Evolutionary conservation across 306 rosid species (phyloP).

Genomic region (Oxytropis ochrocephala): DNA sequence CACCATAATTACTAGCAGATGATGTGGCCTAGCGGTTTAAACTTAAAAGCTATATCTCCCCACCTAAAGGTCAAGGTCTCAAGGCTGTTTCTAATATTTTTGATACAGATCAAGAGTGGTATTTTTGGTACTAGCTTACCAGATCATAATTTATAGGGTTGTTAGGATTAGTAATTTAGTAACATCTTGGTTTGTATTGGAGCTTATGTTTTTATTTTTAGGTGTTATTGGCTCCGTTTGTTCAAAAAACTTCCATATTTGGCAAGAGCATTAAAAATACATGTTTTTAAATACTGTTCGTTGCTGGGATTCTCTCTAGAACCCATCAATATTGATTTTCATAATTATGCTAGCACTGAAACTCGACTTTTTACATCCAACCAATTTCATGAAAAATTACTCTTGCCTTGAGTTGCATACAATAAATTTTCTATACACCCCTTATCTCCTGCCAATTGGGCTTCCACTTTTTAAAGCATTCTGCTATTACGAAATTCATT

Average conservation of each 20-base stretch:
- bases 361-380: not conserved
- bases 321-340: not conserved
- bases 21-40: too few relatives aligned
- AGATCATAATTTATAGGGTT: not conserved
- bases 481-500: not conserved
- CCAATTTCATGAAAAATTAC: not conserved
- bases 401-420: not conserved
- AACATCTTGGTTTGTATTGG: too few relatives aligned
- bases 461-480: not conserved
- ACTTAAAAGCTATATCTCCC: too few relatives aligned
- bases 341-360: not conserved
- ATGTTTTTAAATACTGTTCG: not conserved
- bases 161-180: not conserved
- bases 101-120: constrained; percentile 1
- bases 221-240: too few relatives aligned
- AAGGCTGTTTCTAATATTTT: too few relatives aligned
- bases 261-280: not conserved
- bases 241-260: too few relatives aligned
- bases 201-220: too few relatives aligned
- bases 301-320: not conserved
- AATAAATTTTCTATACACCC: not conserved
- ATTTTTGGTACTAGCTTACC: not conserved
- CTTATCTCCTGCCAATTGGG: not conserved
- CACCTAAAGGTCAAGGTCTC: too few relatives aligned
- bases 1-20: too few relatives aligned